Evolutionary conservation across 2,329 filamentous ascomycete species (phyloP).

Genomic region (Clonostachys sp.): DNA sequence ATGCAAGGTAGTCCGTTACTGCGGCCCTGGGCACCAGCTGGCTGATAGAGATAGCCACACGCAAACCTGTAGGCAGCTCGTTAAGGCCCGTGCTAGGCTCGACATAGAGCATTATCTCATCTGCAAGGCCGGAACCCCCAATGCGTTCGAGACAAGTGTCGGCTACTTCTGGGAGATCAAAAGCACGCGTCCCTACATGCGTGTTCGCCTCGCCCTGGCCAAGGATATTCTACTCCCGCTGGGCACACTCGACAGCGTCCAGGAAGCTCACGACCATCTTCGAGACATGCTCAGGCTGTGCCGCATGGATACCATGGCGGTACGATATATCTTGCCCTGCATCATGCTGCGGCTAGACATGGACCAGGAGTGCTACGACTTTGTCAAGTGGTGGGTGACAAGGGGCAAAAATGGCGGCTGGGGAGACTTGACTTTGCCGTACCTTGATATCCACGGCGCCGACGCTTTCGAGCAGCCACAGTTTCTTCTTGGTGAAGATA

Average conservation of each 20-base stretch:
- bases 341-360: constrained; percentile 37
- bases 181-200: constrained; percentile 39
- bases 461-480: constrained; percentile 32
- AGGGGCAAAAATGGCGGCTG: constrained; percentile 1
- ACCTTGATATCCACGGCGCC: constrained; percentile 26
- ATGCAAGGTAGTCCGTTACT: neutral
- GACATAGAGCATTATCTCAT: neutral
- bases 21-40: neutral
- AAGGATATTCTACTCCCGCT: constrained; percentile 16
- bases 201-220: constrained; percentile 18
- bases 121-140: constrained; percentile 3
- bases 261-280: constrained; percentile 29
- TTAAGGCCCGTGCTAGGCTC: neutral
- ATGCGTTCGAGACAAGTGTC: constrained; percentile 28
- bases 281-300: constrained; percentile 37
- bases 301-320: constrained; percentile 35
- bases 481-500: neutral
- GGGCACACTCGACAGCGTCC: constrained; percentile 11
- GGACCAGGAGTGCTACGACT: constrained; percentile 45
- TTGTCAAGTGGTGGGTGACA: constrained; percentile 26
- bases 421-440: constrained; percentile 8
- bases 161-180: constrained; percentile 35
- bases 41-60: neutral
- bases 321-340: constrained; percentile 31
- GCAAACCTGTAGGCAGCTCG: neutral